phyloP scores from a whole-genome alignment of 495 filamentous ascomycete genomes.

The Penicillium longicatenatum region DNA sequence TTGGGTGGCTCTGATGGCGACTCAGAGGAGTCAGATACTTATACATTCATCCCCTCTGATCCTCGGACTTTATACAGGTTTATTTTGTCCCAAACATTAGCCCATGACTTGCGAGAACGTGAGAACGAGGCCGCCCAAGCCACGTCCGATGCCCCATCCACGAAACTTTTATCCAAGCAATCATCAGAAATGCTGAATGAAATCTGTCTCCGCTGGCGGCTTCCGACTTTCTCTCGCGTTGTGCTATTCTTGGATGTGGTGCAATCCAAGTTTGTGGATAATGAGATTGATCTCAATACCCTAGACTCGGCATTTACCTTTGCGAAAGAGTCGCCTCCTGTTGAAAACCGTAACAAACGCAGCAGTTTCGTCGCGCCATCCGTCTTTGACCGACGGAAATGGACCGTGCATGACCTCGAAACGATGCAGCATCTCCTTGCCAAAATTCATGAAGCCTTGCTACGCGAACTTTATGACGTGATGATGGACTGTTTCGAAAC shows the following conservation, averaged over 20 bases:
- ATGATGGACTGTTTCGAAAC: slow-evolving; percentile 85
- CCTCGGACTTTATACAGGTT: slow-evolving; percentile 77
- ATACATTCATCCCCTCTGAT: slow-evolving; percentile 87
- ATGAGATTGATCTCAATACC: slow-evolving; percentile 77
- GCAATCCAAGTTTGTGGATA: slow-evolving; percentile 80
- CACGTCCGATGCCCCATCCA: slow-evolving; percentile 53
- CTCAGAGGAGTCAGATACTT: slow-evolving; percentile 58
- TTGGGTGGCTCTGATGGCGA: slow-evolving; percentile 56
- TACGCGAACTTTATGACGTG: slow-evolving; percentile 84
- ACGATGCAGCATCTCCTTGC: slow-evolving; percentile 73
- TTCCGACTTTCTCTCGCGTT: slow-evolving; percentile 79
- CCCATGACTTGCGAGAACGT: slow-evolving; percentile 63
- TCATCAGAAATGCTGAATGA: slow-evolving; percentile 84
- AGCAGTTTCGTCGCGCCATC: slow-evolving; percentile 46
- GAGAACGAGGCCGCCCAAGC: slow-evolving; percentile 55
- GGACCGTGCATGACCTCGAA: slow-evolving; percentile 79
- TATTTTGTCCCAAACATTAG: slow-evolving; percentile 73
- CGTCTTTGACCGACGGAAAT: slow-evolving; percentile 62
- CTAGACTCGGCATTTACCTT: slow-evolving; percentile 81
- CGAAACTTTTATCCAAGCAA: slow-evolving; percentile 75
- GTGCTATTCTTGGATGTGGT: slow-evolving; percentile 85
- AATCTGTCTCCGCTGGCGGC: slow-evolving; percentile 83
- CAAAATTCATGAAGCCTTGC: slow-evolving; percentile 75
- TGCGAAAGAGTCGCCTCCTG: slow-evolving; percentile 66
- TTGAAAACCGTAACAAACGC: slow-evolving; percentile 54